These are phyloP conservation scores for Xylariaceae sp. DNA, from an alignment of 2,329 filamentous ascomycete species.

Conservation along the genomic window DNA sequence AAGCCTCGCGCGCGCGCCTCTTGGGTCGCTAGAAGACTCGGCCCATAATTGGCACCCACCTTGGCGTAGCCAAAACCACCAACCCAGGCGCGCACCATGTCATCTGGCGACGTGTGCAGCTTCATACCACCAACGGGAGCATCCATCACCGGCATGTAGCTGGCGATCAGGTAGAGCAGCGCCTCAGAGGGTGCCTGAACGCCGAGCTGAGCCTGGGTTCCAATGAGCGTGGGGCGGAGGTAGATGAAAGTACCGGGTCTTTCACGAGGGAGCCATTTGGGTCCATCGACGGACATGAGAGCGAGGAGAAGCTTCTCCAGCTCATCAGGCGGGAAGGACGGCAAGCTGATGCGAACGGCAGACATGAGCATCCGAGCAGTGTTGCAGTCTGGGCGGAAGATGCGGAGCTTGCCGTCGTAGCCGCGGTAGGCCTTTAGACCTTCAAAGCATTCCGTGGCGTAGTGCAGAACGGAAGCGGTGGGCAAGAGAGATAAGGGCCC, in stretches of 20 bases:
- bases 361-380: slow-evolving; percentile 48
- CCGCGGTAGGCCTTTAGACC: slow-evolving; percentile 70
- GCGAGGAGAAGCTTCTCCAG: slow-evolving; percentile 60
- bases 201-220: slow-evolving; percentile 73
- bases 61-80: slow-evolving; percentile 92
- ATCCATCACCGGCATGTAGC: slow-evolving; percentile 56
- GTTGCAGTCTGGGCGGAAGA: slow-evolving; percentile 64
- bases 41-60: slow-evolving; percentile 90
- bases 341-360: slow-evolving; percentile 57
- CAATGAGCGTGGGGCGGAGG: slow-evolving; percentile 82
- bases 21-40: slow-evolving; percentile 70
- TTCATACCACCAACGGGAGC: slow-evolving; percentile 56
- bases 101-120: slow-evolving; percentile 73
- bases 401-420: slow-evolving; percentile 57
- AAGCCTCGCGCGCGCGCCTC: slow-evolving; percentile 72
- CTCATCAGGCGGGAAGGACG: slow-evolving; percentile 57
- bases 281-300: slow-evolving; percentile 67
- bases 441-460: slow-evolving; percentile 75
- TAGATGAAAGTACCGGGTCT: slow-evolving; percentile 72
- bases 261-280: slow-evolving; percentile 73
- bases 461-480: slow-evolving; percentile 66
- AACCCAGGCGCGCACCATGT: slow-evolving; percentile 87
- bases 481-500: slow-evolving; percentile 64
- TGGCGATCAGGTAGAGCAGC: slow-evolving; percentile 79
- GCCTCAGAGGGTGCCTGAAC: slow-evolving; percentile 77